A percentile compares a stretch with the other conserved stretches of the same genome.
Evolutionary conservation across 176 grass and related monocot genomes (phyloP).

Genomic region (Rhynchospora pubera): DNA sequence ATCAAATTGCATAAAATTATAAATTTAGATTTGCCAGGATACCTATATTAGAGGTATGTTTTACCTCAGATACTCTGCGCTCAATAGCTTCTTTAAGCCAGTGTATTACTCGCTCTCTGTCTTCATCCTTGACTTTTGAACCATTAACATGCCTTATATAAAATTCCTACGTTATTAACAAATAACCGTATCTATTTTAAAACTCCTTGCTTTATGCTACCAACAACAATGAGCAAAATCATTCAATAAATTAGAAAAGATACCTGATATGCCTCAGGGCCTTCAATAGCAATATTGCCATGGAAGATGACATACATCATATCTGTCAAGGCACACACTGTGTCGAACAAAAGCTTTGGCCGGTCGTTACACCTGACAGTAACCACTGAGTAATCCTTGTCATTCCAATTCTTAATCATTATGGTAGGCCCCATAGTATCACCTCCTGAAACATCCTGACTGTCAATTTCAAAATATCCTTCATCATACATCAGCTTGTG

Average conservation of each 20-base stretch:
- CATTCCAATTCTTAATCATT: conserved; percentile 61
- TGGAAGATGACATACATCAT: conserved; percentile 77
- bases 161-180: conserved; percentile 47
- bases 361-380: conserved; percentile 76
- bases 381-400: conserved; percentile 78
- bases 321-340: conserved; percentile 74
- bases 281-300: conserved; percentile 51
- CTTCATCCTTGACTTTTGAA: conserved; percentile 56
- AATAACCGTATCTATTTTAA: background rate
- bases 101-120: conserved; percentile 55
- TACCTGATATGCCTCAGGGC: conserved; percentile 73
- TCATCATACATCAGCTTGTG: conserved; percentile 77
- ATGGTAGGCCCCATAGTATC: conserved; percentile 39
- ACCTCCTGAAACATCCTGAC: conserved; percentile 16
- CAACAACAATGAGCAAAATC: background rate
- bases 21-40: background rate
- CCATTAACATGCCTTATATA: conserved; percentile 70
- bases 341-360: conserved; percentile 76
- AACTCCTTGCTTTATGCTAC: background rate
- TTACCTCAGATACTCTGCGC: conserved; percentile 81
- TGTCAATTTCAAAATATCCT: conserved; percentile 30
- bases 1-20: background rate
- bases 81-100: conserved; percentile 81
- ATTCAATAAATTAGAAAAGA: background rate
- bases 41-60: background rate